These are phyloP conservation scores for Elsinoe necatrix DNA, from an alignment of 2,329 filamentous ascomycete species.

Conservation along the genomic window DNA sequence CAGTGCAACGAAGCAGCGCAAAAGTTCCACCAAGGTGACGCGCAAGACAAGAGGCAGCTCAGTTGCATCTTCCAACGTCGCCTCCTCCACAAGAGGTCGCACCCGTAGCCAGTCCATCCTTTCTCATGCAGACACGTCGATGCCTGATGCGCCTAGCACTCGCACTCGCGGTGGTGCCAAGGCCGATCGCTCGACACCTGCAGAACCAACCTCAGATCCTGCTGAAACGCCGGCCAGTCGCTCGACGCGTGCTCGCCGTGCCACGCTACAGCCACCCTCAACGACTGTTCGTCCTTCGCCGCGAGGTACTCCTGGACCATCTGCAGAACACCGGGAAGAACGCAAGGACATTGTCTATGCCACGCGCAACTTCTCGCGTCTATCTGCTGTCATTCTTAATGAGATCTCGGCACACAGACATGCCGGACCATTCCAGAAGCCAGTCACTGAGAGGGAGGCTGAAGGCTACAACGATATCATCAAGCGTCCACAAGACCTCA, in stretches of 20 bases:
- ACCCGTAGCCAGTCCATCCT: constrained; percentile 43
- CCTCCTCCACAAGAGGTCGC: constrained; percentile 35
- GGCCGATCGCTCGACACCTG: constrained; percentile 39
- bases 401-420: constrained; percentile 45
- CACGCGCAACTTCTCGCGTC: constrained; percentile 42
- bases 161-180: constrained; percentile 35
- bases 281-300: constrained; percentile 17
- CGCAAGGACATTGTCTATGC: constrained; percentile 33
- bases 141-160: constrained; percentile 32
- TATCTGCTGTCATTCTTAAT: constrained; percentile 42
- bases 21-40: constrained; percentile 13
- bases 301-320: background rate
- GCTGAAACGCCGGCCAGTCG: constrained; percentile 22
- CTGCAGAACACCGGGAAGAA: constrained; percentile 20
- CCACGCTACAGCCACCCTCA: constrained; percentile 26
- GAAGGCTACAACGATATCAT: constrained; percentile 46
- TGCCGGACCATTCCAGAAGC: constrained; percentile 42
- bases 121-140: constrained; percentile 37
- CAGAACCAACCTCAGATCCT: constrained; percentile 25
- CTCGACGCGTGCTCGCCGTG: constrained; percentile 24
- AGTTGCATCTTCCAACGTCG: constrained; percentile 40
- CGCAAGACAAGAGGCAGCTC: constrained; percentile 31
- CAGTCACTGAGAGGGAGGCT: constrained; percentile 43
- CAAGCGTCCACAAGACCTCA: constrained; percentile 44
- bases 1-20: background rate